Evolutionary conservation across 2,329 filamentous ascomycete species (phyloP).

Genomic region (Sarocladiaceae sp.): DNA sequence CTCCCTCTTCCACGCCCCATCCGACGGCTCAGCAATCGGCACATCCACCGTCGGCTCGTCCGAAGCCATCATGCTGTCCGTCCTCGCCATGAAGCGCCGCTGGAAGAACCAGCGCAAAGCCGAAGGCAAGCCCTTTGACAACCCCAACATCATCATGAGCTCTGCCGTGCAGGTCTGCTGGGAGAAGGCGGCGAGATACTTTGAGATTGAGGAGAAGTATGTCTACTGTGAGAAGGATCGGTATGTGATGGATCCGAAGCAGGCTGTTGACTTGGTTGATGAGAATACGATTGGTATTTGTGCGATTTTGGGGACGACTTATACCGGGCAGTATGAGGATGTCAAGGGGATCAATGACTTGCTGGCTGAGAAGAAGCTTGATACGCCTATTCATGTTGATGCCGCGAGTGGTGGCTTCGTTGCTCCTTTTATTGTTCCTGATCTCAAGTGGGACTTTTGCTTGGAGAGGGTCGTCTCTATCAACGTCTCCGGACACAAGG

Average conservation of each 20-base stretch:
- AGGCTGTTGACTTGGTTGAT: conserved; percentile 57
- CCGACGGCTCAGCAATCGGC: conserved; percentile 64
- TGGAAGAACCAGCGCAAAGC: conserved; percentile 87
- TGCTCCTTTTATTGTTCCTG: conserved; percentile 81
- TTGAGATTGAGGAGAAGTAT: conserved; percentile 88
- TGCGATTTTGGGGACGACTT: conserved; percentile 85
- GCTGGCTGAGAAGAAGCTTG: conserved; percentile 67
- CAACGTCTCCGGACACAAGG: conserved; percentile 91
- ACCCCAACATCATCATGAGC: conserved; percentile 93
- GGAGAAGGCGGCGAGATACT: conserved; percentile 88
- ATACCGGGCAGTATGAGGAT: conserved; percentile 94
- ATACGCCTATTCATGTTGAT: conserved; percentile 89
- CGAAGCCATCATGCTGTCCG: conserved; percentile 79
- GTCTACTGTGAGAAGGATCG: conserved; percentile 59
- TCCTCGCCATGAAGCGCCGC: conserved; percentile 90
- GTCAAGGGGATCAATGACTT: conserved; percentile 89
- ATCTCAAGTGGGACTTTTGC: conserved; percentile 88
- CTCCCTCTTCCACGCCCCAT: conserved; percentile 78
- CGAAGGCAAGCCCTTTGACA: conserved; percentile 73
- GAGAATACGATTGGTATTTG: conserved; percentile 87
- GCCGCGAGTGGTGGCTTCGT: conserved; percentile 92
- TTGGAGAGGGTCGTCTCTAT: conserved; percentile 86
- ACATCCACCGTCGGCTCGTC: conserved; percentile 88
- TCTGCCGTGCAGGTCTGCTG: conserved; percentile 95
- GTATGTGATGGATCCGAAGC: conserved; percentile 59